These are phyloP conservation scores for Williopsis jadinii DNA, from an alignment of 1,139 yeast species.

Conservation along the genomic window DNA sequence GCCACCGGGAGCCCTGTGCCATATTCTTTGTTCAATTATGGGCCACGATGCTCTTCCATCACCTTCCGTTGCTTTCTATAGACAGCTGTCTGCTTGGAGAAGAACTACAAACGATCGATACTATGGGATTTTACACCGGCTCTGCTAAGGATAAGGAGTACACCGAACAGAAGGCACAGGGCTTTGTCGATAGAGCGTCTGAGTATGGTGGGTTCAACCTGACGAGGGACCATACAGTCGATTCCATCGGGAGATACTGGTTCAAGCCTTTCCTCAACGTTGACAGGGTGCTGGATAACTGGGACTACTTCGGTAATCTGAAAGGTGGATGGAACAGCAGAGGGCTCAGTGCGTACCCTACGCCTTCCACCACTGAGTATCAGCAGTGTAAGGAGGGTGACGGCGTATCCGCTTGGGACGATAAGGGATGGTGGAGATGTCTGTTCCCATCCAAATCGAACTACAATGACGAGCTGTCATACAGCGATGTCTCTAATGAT, in stretches of 20 bases:
- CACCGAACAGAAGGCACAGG: conserved; percentile 4
- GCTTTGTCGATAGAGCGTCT: neutral
- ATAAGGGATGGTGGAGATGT: conserved; percentile 81
- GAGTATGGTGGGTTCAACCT: neutral
- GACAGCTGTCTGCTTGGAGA: neutral
- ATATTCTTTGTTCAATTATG: no score
- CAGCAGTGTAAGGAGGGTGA: conserved; percentile 52
- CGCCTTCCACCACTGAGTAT: conserved; percentile 57
- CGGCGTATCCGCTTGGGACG: conserved; percentile 76
- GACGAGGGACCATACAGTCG: neutral
- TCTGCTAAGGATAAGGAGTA: conserved; percentile 5
- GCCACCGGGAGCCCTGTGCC: no score
- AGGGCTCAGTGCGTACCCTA: conserved; percentile 50
- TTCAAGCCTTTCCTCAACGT: neutral
- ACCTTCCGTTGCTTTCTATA: no score
- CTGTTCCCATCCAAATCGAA: conserved; percentile 47
- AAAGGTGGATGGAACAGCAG: conserved; percentile 7
- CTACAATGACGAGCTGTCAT: conserved; percentile 34
- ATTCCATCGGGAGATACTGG: neutral
- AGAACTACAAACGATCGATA: neutral
- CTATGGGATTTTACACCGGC: conserved; percentile 9
- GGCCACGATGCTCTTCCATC: no score
- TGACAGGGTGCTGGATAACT: conserved; percentile 5
- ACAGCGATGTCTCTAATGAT: conserved; percentile 41
- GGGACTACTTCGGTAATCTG: conserved; percentile 9